Base-by-base conservation (phyloP, 805 yeast species). In the Tetrapisispora fleetii region DNA sequence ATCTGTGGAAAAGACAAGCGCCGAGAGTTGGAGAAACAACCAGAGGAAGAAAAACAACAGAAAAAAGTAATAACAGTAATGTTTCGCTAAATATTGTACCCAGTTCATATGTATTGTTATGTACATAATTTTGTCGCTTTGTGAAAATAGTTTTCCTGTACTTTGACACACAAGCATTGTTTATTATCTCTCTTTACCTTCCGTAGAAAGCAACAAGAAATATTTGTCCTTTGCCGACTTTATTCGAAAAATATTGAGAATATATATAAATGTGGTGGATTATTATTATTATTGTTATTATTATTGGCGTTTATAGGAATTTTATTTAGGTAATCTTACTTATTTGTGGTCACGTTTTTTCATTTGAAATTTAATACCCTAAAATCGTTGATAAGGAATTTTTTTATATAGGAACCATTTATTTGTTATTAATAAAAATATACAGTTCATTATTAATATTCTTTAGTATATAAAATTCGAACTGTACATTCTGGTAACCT, bases 221-320 rank as follows among this genome's bases (percentile, higher is more conserved):
- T 24, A 24, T 24, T 24, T 24, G 8, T 24, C 8, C 8, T 24
- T 24, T 24, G 10, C 35, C n/a, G 10, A 32, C 13, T 32, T 32
- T 32, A 32, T 32, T 32, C 35, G 5, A 32, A 41, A 41, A 30
- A 17, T 30, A 41, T 32, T 16, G 8, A 17, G 11, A 41, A 30
- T 41, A 41, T 41, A 41, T 41, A 41, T 41, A 41, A 41, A 17
- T 30, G 44, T 41, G 35, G 22, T 32, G 27, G 18, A 22, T 40
- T 40, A 11, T 19, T 40, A 16, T 36, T 36, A 36, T 36, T 36
- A 36, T 36, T n/a, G 16, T n/a, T n/a, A 9, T 18, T 36, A 18
- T 36, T 36, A 17, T n/a, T 17, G n/a, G 21, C 21, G 19, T 36
- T 36, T 36, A 36, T 36, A 7, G 19, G 21, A 36, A 36, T 17